Percentiles rank a stretch among this genome's conserved stretches.
These are phyloP conservation scores for Periconia digitata DNA, from an alignment of 2,329 filamentous ascomycete genomes.

Conservation along the genomic window DNA sequence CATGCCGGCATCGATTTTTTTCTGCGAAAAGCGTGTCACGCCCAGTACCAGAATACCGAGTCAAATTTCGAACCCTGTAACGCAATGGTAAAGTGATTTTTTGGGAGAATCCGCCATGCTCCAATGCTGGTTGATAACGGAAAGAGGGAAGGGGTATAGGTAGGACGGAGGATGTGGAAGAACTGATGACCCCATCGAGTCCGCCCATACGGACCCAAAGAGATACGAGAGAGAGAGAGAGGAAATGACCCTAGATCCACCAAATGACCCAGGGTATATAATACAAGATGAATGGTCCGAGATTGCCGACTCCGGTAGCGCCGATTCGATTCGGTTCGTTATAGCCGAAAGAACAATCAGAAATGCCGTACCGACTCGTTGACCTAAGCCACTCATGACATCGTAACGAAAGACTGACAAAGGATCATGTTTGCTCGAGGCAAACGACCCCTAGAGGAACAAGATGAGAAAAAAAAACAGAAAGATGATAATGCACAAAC, in stretches of 20 bases:
- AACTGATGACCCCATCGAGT: conserved; percentile 12
- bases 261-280: conserved; percentile 38
- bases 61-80: conserved; percentile 13
- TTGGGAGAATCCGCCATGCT: conserved; percentile 13
- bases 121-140: conserved; percentile 12
- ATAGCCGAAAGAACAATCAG: conserved; percentile 33
- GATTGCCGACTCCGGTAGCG: conserved; percentile 37
- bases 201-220: conserved; percentile 27
- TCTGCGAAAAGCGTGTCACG: not conserved
- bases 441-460: conserved; percentile 1
- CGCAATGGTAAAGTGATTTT: conserved; percentile 14
- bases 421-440: not conserved
- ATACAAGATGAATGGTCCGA: conserved; percentile 38
- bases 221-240: conserved; percentile 10
- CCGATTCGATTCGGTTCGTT: conserved; percentile 39
- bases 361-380: conserved; percentile 40
- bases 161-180: conserved; percentile 10
- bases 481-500: not conserved
- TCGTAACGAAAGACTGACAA: conserved; percentile 17
- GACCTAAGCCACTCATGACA: conserved; percentile 28
- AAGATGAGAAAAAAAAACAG: conserved; percentile 18
- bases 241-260: conserved; percentile 25
- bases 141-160: conserved; percentile 4
- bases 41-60: not conserved
- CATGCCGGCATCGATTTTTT: not conserved